A percentile compares a stretch with the other conserved stretches of the same genome.
Conservation (phyloP, 2,329 filamentous ascomycete genomes). For the Orbilia quercus region DNA sequence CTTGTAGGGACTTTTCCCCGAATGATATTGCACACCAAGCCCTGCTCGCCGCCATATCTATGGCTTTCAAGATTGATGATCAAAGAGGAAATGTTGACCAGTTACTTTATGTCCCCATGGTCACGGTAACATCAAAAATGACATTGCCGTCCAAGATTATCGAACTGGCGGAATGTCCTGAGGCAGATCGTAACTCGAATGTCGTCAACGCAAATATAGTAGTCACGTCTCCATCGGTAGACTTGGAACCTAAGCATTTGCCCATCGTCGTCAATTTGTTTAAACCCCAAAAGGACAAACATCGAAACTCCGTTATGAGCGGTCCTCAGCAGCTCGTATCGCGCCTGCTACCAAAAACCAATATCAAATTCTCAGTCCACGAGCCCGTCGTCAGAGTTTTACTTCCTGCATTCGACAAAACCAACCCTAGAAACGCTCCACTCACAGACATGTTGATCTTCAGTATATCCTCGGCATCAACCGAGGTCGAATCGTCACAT, state of each 20-base stretch:
- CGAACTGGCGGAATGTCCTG: conserved; percentile 76
- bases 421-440: conserved; percentile 70
- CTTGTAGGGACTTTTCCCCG: conserved; percentile 79
- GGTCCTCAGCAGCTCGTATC: conserved; percentile 77
- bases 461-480: conserved; percentile 89
- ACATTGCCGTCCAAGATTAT: conserved; percentile 95
- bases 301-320: conserved; percentile 61
- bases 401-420: conserved; percentile 78
- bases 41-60: conserved; percentile 87
- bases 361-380: conserved; percentile 94
- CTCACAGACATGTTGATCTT: conserved; percentile 97
- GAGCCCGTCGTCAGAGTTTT: conserved; percentile 93
- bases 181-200: conserved; percentile 89
- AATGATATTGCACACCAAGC: conserved; percentile 96
- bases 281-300: conserved; percentile 65
- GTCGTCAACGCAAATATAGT: conserved; percentile 97
- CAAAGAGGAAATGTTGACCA: conserved; percentile 86
- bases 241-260: conserved; percentile 90
- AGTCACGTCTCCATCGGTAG: conserved; percentile 92
- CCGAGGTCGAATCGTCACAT: conserved; percentile 96
- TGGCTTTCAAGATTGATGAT: conserved; percentile 90
- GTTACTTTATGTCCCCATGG: conserved; percentile 94
- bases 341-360: conserved; percentile 90
- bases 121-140: conserved; percentile 92
- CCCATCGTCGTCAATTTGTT: conserved; percentile 83